Evolutionary conservation across 805 yeast genomes (phyloP).

Genomic region (Cyberlindnera maritima): DNA sequence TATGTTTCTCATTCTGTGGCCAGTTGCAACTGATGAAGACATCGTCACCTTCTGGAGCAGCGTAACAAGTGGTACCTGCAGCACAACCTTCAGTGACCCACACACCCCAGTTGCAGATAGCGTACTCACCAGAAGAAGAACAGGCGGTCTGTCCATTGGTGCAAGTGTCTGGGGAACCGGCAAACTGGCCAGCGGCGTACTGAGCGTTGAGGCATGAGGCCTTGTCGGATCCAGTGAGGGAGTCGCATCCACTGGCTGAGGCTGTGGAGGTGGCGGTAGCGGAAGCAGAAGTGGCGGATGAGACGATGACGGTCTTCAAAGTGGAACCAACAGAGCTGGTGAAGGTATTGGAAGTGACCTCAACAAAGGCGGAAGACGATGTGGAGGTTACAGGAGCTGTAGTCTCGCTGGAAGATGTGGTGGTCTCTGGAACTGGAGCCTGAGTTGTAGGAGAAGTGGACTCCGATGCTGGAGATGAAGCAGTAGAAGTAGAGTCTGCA

Average conservation of each 20-base stretch:
- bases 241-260: conserved; percentile 30
- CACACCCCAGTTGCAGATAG: conserved; percentile 52
- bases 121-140: conserved; percentile 45
- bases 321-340: conserved; percentile 10
- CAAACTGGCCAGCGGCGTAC: conserved; percentile 40
- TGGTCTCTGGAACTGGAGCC: background rate
- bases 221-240: conserved; percentile 36
- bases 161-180: conserved; percentile 42
- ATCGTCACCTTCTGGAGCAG: conserved; percentile 39
- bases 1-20: conserved; percentile 21
- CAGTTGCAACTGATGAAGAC: conserved; percentile 52
- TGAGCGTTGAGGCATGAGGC: conserved; percentile 46
- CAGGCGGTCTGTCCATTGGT: conserved; percentile 52
- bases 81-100: conserved; percentile 62
- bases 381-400: no score
- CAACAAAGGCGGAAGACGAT: conserved; percentile 3
- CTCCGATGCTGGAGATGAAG: conserved; percentile 4
- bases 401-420: no score
- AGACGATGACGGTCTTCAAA: conserved; percentile 10
- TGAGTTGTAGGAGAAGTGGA: conserved; percentile 6
- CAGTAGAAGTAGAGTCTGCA: conserved; percentile 5
- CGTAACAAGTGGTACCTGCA: conserved; percentile 61
- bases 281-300: conserved; percentile 7
- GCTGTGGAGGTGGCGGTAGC: conserved; percentile 8
- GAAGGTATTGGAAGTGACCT: conserved; percentile 11